Percentiles rank a stretch among this genome's conserved stretches.
Evolutionary conservation across 2,329 filamentous ascomycete species (phyloP).

Genomic region (Hypoxylon rubiginosum): DNA sequence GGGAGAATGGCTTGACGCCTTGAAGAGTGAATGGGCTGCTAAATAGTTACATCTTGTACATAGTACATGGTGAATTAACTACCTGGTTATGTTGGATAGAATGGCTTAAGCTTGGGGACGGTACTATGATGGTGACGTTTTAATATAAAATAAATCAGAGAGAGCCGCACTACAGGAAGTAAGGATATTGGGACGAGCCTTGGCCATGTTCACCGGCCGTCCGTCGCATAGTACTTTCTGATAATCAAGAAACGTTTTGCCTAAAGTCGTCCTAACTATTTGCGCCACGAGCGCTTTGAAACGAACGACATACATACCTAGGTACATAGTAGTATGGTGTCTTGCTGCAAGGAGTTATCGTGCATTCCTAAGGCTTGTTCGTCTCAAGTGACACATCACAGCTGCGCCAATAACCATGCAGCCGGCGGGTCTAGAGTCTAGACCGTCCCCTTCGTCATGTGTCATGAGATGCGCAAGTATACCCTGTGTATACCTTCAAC

Average conservation of each 20-base stretch:
- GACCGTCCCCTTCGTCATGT: constrained; percentile 34
- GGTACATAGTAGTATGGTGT: constrained; percentile 15
- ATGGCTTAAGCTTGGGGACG: not conserved
- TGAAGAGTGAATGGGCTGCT: constrained; percentile 58
- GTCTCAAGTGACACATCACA: constrained; percentile 35
- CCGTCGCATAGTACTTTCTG: constrained; percentile 22
- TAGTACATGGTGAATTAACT: constrained; percentile 7
- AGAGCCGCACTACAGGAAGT: constrained; percentile 32
- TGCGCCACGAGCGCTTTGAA: constrained; percentile 30
- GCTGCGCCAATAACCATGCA: constrained; percentile 26
- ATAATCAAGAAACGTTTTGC: constrained; percentile 26
- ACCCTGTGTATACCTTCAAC: not conserved
- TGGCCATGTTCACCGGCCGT: constrained; percentile 28
- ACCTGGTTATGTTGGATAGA: not conserved
- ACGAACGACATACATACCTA: constrained; percentile 5
- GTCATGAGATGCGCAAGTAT: constrained; percentile 22
- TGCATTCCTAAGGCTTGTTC: constrained; percentile 30
- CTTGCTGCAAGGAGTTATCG: constrained; percentile 40
- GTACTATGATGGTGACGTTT: constrained; percentile 23
- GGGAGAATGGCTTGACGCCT: constrained; percentile 63
- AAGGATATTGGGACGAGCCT: constrained; percentile 19
- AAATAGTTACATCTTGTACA: constrained; percentile 8
- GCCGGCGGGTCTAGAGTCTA: constrained; percentile 33
- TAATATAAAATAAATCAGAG: constrained; percentile 24
- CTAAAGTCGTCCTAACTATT: constrained; percentile 29